Evolutionary conservation across 208 protist genomes (phyloP), one percentile per base, ranked within the genome.

Genomic region (Crithidia bombi): DNA sequence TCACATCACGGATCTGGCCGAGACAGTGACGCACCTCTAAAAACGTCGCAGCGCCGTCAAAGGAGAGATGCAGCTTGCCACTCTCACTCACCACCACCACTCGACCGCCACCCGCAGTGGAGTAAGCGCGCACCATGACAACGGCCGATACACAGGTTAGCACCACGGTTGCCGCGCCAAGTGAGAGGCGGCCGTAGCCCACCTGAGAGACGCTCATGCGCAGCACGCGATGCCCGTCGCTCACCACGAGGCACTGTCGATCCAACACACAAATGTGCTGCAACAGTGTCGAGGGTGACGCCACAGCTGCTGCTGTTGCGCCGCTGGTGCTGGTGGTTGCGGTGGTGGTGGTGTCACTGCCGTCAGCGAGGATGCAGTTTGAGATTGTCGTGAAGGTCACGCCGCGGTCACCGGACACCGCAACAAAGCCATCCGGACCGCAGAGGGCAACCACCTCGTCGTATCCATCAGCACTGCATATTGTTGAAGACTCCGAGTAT

Each of bases 361-460:
- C 21, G n/a, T 32, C n/a, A 33, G 32, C 44, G 7, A 36, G n/a
- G 23, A 73, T 26, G 52, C 47, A 69, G 28, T 57, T 32, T 0
- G 52, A 61, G n/a, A 65, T 51, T 1, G 56, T 71, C 11, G 63
- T 81, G 65, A 92, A 92, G 1, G 64, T 82, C 12, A 92, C 76
- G 43, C 89, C 89, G 26, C 82, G 75, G 57, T 95, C 81, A n/a
- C 65, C 74, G 2, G 86, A 92, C 50, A 92, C 74, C 11, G 79
- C 76, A n/a, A 95, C 69, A 56, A 89, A 85, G 25, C 70, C 78
- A 33, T 65, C 21, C 9, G 39, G 65, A 1, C 85, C 86, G 69
- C 80, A 83, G 9, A 91, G 51, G 10, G 77, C 86, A 5, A 95
- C 78, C 4, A 82, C 72, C 33, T 91, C 79, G 3, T 65, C 52